phyloP scores from a whole-genome alignment of 2,329 filamentous ascomycete species.

The Sordariomycetes sp. region DNA sequence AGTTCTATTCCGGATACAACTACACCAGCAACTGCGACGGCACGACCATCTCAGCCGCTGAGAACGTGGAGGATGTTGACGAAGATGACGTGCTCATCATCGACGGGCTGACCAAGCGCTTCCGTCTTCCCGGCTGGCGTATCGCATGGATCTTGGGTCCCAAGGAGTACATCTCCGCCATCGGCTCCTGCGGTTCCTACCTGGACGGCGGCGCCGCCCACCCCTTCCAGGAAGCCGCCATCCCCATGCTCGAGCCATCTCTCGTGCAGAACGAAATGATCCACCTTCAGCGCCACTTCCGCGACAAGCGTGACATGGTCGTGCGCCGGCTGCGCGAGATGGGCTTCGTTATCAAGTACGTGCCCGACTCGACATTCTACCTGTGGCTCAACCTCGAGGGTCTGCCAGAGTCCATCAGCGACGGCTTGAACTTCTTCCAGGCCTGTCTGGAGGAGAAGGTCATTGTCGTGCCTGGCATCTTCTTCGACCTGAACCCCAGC shows the following conservation, averaged over 20 bases:
- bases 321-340: constrained; percentile 71
- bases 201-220: constrained; percentile 92
- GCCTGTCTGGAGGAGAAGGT: constrained; percentile 89
- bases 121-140: constrained; percentile 91
- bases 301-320: constrained; percentile 85
- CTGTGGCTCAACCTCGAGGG: constrained; percentile 59
- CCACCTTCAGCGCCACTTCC: constrained; percentile 83
- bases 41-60: constrained; percentile 76
- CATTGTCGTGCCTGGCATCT: constrained; percentile 94
- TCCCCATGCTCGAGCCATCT: constrained; percentile 83
- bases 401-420: constrained; percentile 73
- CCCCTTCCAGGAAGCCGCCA: constrained; percentile 88
- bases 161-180: constrained; percentile 88
- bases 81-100: constrained; percentile 89
- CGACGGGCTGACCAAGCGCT: constrained; percentile 92
- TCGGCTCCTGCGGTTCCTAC: constrained; percentile 87
- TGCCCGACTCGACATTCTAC: constrained; percentile 92
- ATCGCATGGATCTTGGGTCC: constrained; percentile 94
- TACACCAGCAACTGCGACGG: constrained; percentile 91
- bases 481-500: constrained; percentile 92
- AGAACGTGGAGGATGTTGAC: constrained; percentile 84
- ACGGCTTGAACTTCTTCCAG: constrained; percentile 95
- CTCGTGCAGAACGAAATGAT: constrained; percentile 80
- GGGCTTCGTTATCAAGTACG: constrained; percentile 76
- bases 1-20: constrained; percentile 96